phyloP scores from a whole-genome alignment of 1,284 basidiomycete genomes.

The Microbotryum saponariae region DNA sequence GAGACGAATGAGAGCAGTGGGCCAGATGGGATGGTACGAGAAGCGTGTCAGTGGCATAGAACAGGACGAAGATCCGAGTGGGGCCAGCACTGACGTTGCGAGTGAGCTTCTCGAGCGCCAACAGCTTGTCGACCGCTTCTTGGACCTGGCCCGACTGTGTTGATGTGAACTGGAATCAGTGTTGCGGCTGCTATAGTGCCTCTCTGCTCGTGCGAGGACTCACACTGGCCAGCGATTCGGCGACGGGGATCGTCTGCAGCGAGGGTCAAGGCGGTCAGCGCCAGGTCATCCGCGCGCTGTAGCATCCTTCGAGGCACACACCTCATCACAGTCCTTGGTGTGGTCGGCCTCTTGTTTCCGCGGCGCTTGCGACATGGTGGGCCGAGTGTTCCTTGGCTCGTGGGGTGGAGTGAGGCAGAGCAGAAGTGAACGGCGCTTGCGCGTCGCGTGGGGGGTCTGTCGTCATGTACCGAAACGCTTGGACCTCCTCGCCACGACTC shows the following conservation, averaged over 20 bases:
- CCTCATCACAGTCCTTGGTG: slow-evolving; percentile 25
- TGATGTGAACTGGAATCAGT: background rate
- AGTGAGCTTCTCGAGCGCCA: slow-evolving; percentile 87
- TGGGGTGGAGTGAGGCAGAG: background rate
- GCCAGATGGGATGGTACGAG: background rate
- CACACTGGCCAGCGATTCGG: slow-evolving; percentile 26
- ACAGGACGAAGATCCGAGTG: background rate
- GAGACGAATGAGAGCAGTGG: too few relatives aligned
- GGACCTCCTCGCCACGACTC: background rate
- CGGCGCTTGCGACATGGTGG: background rate
- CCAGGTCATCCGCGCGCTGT: background rate
- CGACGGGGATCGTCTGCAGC: slow-evolving; percentile 22
- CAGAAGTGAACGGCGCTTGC: background rate
- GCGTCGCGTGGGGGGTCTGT: background rate
- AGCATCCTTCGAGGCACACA: background rate
- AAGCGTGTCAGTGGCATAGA: background rate
- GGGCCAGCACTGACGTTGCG: slow-evolving; percentile 64
- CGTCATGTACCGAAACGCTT: too few relatives aligned
- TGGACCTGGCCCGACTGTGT: slow-evolving; percentile 59
- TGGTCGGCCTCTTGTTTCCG: slow-evolving; percentile 29
- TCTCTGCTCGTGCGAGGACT: background rate
- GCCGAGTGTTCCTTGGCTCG: too few relatives aligned
- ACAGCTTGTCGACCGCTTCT: slow-evolving; percentile 82
- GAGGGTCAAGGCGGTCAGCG: background rate
- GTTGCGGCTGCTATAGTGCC: background rate